Evolutionary conservation across 78 protist genomes (phyloP).

Genomic region (Dictyostelium firmibasis): DNA sequence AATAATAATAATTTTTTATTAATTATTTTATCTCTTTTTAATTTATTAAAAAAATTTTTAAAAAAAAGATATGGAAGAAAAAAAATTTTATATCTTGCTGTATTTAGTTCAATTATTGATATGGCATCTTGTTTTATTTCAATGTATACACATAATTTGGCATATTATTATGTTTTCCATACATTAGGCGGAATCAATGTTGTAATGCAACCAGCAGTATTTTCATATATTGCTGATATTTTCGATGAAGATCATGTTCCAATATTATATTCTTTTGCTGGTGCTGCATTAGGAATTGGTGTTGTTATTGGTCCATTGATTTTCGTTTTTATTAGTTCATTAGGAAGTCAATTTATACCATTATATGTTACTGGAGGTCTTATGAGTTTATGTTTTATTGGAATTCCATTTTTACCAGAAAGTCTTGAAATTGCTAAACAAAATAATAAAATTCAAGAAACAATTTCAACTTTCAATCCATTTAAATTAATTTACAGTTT

Average conservation of each 20-base stretch:
- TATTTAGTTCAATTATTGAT: not conserved
- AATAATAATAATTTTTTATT: not conserved
- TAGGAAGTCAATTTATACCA: not conserved
- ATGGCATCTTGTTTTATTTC: not conserved
- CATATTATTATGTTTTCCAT: slow-evolving; percentile 5
- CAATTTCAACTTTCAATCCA: not conserved
- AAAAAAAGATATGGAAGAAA: slow-evolving; percentile 35
- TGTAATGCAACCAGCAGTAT: not conserved
- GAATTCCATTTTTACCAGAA: not conserved
- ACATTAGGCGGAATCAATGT: not conserved
- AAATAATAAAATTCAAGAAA: not conserved
- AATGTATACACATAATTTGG: not conserved
- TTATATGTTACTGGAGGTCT: not conserved
- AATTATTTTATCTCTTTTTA: not conserved
- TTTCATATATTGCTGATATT: not conserved
- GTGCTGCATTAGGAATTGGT: not conserved
- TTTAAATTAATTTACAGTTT: not conserved
- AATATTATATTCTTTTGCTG: not conserved
- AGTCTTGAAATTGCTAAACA: not conserved
- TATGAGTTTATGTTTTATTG: not conserved
- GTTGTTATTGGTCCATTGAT: not conserved
- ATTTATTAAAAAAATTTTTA: not conserved
- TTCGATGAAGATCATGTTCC: not conserved
- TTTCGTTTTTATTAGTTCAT: not conserved
- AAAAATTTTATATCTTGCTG: not conserved